Evolutionary conservation across 805 yeast genomes (phyloP).

Genomic region (Saturnispora silvae): DNA sequence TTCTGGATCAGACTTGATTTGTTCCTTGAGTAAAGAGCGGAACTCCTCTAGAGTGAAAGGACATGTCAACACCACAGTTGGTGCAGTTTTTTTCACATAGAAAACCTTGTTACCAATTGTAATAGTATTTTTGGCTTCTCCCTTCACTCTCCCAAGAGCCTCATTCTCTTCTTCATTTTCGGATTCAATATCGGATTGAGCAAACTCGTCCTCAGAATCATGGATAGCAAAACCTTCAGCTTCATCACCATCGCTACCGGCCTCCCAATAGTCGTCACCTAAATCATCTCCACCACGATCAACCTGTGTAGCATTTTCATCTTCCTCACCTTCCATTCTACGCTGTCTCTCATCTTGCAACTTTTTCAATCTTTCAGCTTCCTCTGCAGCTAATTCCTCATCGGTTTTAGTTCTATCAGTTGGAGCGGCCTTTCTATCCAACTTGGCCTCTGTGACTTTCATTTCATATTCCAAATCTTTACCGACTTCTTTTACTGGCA

Average conservation of each 20-base stretch:
- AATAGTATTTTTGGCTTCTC: conserved; percentile 17
- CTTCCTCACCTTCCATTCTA: conserved; percentile 65
- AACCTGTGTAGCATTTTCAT: conserved; percentile 32
- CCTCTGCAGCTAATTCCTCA: conserved; percentile 56
- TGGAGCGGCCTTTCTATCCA: conserved; percentile 71
- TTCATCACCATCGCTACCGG: conserved; percentile 34
- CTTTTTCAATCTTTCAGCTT: conserved; percentile 46
- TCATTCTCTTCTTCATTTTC: conserved; percentile 27
- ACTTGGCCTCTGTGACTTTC: conserved; percentile 52
- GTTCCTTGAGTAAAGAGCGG: conserved; percentile 19
- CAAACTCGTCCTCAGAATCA: conserved; percentile 30
- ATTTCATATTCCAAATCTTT: conserved; percentile 47
- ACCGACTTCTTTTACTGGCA: conserved; percentile 27
- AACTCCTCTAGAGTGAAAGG: conserved; percentile 40
- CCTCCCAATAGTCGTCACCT: conserved; percentile 60
- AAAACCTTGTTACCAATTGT: conserved; percentile 27
- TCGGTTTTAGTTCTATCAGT: conserved; percentile 73
- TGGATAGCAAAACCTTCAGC: conserved; percentile 35
- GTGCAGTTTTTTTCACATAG: conserved; percentile 12
- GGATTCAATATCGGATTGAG: conserved; percentile 25
- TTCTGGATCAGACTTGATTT: conserved; percentile 11
- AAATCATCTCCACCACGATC: conserved; percentile 53
- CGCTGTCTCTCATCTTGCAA: conserved; percentile 58
- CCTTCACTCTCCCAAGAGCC: conserved; percentile 18
- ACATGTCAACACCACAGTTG: conserved; percentile 26